These are phyloP conservation scores for Mycena galericulata DNA, from an alignment of 768 basidiomycete genomes.

Conservation along the genomic window DNA sequence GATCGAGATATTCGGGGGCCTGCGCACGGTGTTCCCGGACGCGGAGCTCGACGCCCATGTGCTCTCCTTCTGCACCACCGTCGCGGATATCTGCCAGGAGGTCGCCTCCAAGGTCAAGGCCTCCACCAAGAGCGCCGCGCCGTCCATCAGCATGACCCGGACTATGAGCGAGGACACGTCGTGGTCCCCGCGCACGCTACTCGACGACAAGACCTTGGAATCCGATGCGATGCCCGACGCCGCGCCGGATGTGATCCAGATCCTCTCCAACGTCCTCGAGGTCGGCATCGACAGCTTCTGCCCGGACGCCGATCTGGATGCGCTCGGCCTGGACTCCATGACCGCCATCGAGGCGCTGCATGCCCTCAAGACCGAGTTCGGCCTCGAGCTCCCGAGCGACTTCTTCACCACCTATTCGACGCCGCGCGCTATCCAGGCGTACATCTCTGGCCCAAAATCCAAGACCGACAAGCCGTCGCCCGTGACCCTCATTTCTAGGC, in stretches of 20 bases:
- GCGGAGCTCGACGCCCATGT: constrained; percentile 44
- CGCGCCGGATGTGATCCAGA: constrained; percentile 45
- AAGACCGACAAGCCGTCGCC: background rate
- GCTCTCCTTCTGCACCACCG: constrained; percentile 49
- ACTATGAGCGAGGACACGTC: constrained; percentile 37
- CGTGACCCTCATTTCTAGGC: background rate
- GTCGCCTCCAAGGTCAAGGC: constrained; percentile 36
- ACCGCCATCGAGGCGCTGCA: constrained; percentile 72
- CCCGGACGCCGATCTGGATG: constrained; percentile 59
- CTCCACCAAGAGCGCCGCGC: constrained; percentile 5
- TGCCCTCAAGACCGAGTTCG: constrained; percentile 55
- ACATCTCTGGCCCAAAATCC: constrained; percentile 34
- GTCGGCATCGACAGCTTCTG: constrained; percentile 51
- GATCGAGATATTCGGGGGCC: constrained; percentile 62
- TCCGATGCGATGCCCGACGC: constrained; percentile 37
- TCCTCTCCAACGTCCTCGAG: constrained; percentile 63
- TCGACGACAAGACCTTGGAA: constrained; percentile 49
- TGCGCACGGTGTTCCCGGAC: constrained; percentile 50
- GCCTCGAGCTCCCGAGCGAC: constrained; percentile 56
- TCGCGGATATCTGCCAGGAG: constrained; percentile 50
- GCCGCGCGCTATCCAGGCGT: constrained; percentile 50
- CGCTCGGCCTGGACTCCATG: constrained; percentile 73
- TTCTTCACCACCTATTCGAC: constrained; percentile 58
- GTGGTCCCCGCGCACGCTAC: constrained; percentile 56
- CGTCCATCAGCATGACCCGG: constrained; percentile 20